These are phyloP conservation scores for Angophora floribunda DNA, from an alignment of 345 rosid species.

Conservation along the genomic window DNA sequence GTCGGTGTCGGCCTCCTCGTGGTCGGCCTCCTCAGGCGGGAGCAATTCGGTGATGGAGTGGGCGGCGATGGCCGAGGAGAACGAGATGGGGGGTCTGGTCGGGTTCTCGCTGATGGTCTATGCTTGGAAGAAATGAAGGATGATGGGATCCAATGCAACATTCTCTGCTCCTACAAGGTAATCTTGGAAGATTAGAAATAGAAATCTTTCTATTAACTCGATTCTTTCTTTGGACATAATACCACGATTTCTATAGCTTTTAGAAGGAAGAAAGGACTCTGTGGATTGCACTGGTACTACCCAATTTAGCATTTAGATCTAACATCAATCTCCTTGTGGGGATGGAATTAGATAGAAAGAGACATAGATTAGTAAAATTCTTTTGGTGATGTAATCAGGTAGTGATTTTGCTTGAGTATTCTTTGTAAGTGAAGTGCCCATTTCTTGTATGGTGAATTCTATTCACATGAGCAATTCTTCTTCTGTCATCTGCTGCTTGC, in stretches of 20 bases:
- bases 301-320: background rate
- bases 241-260: background rate
- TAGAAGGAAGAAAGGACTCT: background rate
- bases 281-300: background rate
- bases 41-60: slow-evolving; percentile 82
- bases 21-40: slow-evolving; percentile 48
- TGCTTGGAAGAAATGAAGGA: slow-evolving; percentile 40
- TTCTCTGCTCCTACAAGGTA: background rate
- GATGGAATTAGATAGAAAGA: background rate
- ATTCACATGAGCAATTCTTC: background rate
- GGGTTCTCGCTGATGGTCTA: slow-evolving; percentile 75
- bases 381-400: background rate
- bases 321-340: background rate
- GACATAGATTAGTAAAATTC: background rate
- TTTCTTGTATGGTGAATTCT: background rate
- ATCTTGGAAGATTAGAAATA: background rate
- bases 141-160: background rate
- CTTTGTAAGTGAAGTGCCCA: background rate
- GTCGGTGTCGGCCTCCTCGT: slow-evolving; percentile 65
- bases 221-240: background rate
- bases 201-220: background rate
- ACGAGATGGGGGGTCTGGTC: slow-evolving; percentile 22
- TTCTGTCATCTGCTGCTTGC: background rate
- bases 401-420: background rate
- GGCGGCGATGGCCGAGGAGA: slow-evolving; percentile 68